phyloP scores from a whole-genome alignment of 164 flowering plant species.

The Santalum album region DNA sequence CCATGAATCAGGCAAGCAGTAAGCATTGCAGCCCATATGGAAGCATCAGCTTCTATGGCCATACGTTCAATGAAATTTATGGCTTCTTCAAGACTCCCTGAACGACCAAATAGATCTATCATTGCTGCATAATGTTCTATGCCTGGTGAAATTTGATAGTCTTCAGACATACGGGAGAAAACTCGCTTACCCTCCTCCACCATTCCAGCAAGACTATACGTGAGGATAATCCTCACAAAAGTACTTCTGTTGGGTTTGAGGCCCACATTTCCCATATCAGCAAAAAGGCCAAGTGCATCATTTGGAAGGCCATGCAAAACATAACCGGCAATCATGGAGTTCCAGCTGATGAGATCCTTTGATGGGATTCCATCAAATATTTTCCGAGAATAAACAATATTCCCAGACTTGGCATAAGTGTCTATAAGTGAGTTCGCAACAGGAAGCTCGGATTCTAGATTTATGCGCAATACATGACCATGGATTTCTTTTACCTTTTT shows the following conservation, averaged over 20 bases:
- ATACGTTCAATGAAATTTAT: constrained; percentile 33
- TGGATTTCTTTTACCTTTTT: too few species aligned
- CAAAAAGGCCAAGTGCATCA: constrained; percentile 35
- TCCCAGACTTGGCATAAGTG: constrained; percentile 50
- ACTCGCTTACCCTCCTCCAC: constrained; percentile 39
- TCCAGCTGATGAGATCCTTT: constrained; percentile 50
- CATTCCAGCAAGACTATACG: constrained; percentile 33
- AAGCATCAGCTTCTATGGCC: constrained; percentile 29
- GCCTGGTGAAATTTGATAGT: constrained; percentile 35
- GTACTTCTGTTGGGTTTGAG: constrained; percentile 16
- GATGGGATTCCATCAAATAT: constrained; percentile 34
- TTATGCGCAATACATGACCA: too few species aligned
- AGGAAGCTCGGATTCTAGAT: constrained; percentile 17
- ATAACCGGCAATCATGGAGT: constrained; percentile 34
- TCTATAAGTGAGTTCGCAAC: constrained; percentile 43
- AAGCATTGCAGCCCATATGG: constrained; percentile 39
- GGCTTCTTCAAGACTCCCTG: constrained; percentile 46
- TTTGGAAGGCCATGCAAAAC: constrained; percentile 38
- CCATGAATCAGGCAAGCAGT: constrained; percentile 38
- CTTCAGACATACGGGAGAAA: constrained; percentile 31
- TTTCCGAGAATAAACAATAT: constrained; percentile 25
- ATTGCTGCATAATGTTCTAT: constrained; percentile 48
- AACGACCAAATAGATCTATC: constrained; percentile 50
- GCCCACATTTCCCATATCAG: constrained; percentile 25
- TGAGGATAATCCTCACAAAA: constrained; percentile 29